Evolutionary conservation across 176 grass and related monocot genomes (phyloP).

Genomic region (Eragrostis nindensis): DNA sequence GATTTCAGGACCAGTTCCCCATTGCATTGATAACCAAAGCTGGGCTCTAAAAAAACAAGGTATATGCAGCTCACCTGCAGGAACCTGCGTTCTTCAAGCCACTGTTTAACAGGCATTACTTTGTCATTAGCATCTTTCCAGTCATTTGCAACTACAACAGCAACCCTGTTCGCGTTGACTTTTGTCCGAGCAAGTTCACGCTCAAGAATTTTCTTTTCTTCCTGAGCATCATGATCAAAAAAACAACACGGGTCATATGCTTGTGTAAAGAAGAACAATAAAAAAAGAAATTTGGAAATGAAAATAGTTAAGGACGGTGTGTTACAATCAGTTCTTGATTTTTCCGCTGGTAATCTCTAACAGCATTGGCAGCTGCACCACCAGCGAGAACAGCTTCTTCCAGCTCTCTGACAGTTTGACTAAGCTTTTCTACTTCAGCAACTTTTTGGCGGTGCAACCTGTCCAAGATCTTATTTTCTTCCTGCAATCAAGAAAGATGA

Average conservation of each 20-base stretch:
- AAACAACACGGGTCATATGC: conserved; percentile 28
- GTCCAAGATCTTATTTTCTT: conserved; percentile 98
- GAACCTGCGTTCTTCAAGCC: conserved; percentile 98
- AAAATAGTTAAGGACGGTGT: conserved; percentile 16
- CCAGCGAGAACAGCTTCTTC: conserved; percentile 96
- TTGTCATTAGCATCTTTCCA: conserved; percentile 99
- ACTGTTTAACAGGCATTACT: conserved; percentile 99
- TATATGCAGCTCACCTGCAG: conserved; percentile 64
- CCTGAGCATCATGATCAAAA: conserved; percentile 53
- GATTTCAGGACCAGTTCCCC: conserved; percentile 8
- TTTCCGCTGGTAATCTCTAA: conserved; percentile 97
- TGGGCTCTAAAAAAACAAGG: conserved; percentile 12
- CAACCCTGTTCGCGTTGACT: conserved; percentile 94
- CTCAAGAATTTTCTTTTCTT: conserved; percentile 85
- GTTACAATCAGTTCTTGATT: conserved; percentile 96
- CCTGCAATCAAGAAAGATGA: conserved; percentile 47
- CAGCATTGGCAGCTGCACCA: conserved; percentile 93
- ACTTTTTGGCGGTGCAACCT: conserved; percentile 92
- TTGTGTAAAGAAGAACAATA: conserved; percentile 17
- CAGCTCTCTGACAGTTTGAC: conserved; percentile 90
- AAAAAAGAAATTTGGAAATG: neutral
- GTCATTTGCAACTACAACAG: conserved; percentile 93
- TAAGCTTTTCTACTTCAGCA: conserved; percentile 92
- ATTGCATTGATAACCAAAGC: neutral
- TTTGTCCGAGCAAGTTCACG: conserved; percentile 91